phyloP scores from a whole-genome alignment of 148 eudicot genomes.

The Rheum nobile region DNA sequence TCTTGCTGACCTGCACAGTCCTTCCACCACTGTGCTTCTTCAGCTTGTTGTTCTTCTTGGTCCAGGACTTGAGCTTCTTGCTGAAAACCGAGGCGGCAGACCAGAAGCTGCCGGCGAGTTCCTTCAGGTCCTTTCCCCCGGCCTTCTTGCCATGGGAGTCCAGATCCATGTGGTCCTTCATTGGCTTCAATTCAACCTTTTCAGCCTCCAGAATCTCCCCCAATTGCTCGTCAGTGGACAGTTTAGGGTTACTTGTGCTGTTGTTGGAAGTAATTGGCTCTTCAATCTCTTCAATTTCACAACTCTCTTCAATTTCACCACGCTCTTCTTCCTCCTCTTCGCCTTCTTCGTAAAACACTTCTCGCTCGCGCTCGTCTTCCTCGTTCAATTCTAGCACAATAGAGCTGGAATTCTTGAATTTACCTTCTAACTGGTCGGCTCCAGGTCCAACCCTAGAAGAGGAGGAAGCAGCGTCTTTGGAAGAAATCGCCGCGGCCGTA shows the following conservation, averaged over 20 bases:
- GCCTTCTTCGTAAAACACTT: background rate
- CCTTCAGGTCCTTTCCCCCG: conserved; percentile 35
- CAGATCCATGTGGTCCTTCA: conserved; percentile 76
- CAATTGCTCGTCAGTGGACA: conserved; percentile 6
- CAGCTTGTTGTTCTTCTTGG: conserved; percentile 35
- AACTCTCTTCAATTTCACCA: background rate
- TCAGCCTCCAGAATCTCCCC: conserved; percentile 14
- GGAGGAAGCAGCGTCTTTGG: background rate
- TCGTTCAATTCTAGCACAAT: conserved; percentile 10
- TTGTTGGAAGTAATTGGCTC: background rate
- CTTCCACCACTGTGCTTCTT: conserved; percentile 21
- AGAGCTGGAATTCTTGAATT: conserved; percentile 19
- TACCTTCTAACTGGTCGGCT: conserved; percentile 17
- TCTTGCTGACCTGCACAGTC: conserved; percentile 23
- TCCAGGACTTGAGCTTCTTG: conserved; percentile 58
- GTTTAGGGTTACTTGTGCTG: conserved; percentile 3
- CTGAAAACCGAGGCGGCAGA: conserved; percentile 83
- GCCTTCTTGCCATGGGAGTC: conserved; percentile 55
- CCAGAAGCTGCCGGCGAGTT: conserved; percentile 58
- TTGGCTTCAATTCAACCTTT: conserved; percentile 35
- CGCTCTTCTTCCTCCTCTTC: background rate
- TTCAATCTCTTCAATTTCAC: conserved; percentile 7
- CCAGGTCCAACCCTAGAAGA: conserved; percentile 15
- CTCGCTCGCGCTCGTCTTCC: conserved; percentile 3
- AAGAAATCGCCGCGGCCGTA: background rate